A percentile compares a stretch with the other conserved stretches of the same genome.
These are phyloP conservation scores for Phytophthora chlamydospora DNA, from an alignment of 352 stramenopile species.

Conservation along the genomic window DNA sequence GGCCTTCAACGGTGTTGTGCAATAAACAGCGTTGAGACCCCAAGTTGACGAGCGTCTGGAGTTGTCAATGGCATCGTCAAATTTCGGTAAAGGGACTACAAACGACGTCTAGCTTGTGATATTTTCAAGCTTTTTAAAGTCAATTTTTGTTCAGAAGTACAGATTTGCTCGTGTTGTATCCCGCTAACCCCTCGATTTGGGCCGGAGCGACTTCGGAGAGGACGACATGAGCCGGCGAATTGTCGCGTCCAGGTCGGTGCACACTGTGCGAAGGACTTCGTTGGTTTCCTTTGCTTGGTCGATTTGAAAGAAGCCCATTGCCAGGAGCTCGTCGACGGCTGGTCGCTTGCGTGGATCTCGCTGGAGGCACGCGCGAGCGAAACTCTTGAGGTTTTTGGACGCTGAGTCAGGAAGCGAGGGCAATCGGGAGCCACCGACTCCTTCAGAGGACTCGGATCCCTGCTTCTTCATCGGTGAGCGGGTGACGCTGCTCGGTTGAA, in stretches of 20 bases:
- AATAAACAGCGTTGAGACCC: too few relatives aligned
- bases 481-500: constrained; percentile 10
- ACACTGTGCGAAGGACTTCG: constrained; percentile 61
- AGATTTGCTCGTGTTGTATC: background rate
- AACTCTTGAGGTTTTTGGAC: constrained; percentile 50
- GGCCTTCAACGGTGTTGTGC: too few relatives aligned
- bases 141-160: too few relatives aligned
- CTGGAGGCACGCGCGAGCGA: constrained; percentile 58
- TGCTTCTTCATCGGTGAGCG: constrained; percentile 16
- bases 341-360: constrained; percentile 46
- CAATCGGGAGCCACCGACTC: background rate
- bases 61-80: too few relatives aligned
- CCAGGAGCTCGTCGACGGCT: constrained; percentile 34
- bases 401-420: constrained; percentile 48
- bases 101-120: too few relatives aligned
- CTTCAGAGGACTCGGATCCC: constrained; percentile 11
- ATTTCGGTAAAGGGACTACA: too few relatives aligned
- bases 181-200: constrained; percentile 9
- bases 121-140: background rate
- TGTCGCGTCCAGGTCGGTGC: constrained; percentile 63
- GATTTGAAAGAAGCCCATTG: constrained; percentile 63
- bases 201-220: constrained; percentile 11
- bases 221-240: constrained; percentile 46
- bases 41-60: too few relatives aligned
- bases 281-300: constrained; percentile 52